Evolutionary conservation across 208 protist genomes (phyloP).

Genomic region (Crithidia brevicula): DNA sequence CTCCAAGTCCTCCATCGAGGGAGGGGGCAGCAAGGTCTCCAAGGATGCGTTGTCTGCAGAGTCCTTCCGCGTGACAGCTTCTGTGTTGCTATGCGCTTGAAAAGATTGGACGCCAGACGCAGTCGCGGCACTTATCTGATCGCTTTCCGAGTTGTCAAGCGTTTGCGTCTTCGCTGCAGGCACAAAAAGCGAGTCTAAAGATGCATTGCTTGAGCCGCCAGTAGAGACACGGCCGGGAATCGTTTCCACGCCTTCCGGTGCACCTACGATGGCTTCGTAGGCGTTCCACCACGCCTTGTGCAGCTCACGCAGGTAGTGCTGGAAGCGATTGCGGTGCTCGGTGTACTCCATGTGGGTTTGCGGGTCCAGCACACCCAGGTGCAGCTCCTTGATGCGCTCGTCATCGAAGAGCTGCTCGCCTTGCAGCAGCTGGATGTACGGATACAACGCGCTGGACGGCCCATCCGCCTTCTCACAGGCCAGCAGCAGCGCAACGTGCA

Average conservation of each 20-base stretch:
- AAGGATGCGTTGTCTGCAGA: not conserved
- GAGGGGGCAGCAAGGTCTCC: slow-evolving; percentile 33
- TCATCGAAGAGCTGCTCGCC: slow-evolving; percentile 49
- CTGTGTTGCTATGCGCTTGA: not conserved
- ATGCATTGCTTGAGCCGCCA: no score
- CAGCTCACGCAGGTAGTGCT: slow-evolving; percentile 56
- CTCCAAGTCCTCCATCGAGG: slow-evolving; percentile 51
- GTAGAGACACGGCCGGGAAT: no score
- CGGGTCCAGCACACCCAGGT: slow-evolving; percentile 65
- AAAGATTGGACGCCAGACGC: no score
- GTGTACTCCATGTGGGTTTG: slow-evolving; percentile 61
- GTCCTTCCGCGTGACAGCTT: no score
- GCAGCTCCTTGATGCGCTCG: slow-evolving; percentile 58
- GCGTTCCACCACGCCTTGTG: slow-evolving; percentile 49
- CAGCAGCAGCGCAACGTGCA: slow-evolving; percentile 60
- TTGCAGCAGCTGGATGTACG: slow-evolving; percentile 50
- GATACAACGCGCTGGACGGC: slow-evolving; percentile 41
- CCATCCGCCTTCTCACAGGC: slow-evolving; percentile 59
- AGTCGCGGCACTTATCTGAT: no score
- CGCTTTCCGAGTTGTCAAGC: no score
- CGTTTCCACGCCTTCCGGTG: no score
- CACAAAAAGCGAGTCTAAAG: no score
- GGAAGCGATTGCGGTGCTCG: slow-evolving; percentile 56
- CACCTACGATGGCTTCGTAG: slow-evolving; percentile 32
- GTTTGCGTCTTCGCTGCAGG: no score